Base-by-base conservation (phyloP, 345 rosid species). In the Cardamine chenopodiifolia region DNA sequence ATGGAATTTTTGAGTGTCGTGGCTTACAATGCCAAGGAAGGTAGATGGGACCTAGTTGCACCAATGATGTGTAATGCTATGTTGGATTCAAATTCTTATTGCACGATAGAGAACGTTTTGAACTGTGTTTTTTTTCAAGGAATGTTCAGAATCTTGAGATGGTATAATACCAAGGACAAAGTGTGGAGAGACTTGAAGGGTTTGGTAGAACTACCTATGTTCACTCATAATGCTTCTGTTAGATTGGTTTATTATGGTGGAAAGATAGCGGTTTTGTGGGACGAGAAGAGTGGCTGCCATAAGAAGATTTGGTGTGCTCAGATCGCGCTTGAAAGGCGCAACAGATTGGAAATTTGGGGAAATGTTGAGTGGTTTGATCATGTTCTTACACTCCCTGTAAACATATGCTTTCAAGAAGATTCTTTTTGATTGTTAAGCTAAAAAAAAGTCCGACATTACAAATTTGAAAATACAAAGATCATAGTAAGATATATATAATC, bases 221-320 rank as follows among this genome's bases (percentile, higher is more conserved):
- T 45, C n/a, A 22, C 3, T 17, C 0, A 1, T 58, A 14, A 3
- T 12, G 7, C 13, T 59, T 1, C 6, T 60, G 11, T 37, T 37
- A 60, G 31, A 37, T 60, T 60, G 65, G 65, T 19, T 22, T 28
- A 37, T 39, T 37, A 37, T 37, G 65, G 48, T 37, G 48, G 48
- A 13, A 60, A 37, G 19, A 6, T 60, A 3, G 31, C 11, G 1
- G 13, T 60, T 37, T 37, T 60, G 9, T 37, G 19, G 47, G 18
- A 20, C 4, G 17, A 35, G 11, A 13, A 6, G 12, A 1, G 8
- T 19, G 45, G 1, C 4, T 3, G 28, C n/a, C 0, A 31, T 19
- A 29, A n/a, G 39, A 31, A 8, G 22, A 29, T 56, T 29, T 56
- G 61, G 62, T 31, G 42, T 58, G 44, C 44, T 0, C 9, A 4